phyloP scores from a whole-genome alignment of 169 alveolate genomes.

The Plasmodium gonderi region DNA sequence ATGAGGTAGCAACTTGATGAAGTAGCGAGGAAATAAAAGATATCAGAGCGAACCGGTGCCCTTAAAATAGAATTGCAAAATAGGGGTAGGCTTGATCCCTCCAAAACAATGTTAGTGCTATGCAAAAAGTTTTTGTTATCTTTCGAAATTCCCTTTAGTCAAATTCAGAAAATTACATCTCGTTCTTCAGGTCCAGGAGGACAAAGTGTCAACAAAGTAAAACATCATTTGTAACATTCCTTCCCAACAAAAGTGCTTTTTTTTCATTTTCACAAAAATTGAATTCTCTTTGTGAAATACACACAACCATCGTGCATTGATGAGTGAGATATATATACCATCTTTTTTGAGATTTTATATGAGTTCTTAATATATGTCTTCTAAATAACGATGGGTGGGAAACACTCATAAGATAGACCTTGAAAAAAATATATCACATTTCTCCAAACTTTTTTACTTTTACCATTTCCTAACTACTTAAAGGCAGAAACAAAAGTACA shows the following conservation, averaged over 20 bases:
- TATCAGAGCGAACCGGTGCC: no score
- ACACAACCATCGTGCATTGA: no score
- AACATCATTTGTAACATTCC: background rate
- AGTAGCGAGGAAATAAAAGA: no score
- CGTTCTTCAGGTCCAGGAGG: slow-evolving; percentile 89
- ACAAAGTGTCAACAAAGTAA: slow-evolving; percentile 86
- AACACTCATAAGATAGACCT: background rate
- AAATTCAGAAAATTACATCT: slow-evolving; percentile 50
- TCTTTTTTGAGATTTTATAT: no score
- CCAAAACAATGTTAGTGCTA: slow-evolving; percentile 34
- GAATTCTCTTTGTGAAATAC: background rate
- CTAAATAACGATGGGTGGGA: no score
- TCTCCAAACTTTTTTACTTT: background rate
- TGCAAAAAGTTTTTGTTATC: slow-evolving; percentile 25
- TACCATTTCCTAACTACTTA: background rate
- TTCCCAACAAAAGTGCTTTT: background rate
- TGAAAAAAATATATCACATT: background rate
- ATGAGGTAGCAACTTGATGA: background rate
- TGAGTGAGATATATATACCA: no score
- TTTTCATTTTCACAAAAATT: background rate
- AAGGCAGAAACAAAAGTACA: slow-evolving; percentile 87
- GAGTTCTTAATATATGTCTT: no score
- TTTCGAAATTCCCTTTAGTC: slow-evolving; percentile 52
- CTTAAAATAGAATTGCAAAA: no score
- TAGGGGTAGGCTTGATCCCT: background rate